These are phyloP conservation scores for Pharnaceum exiguum DNA, from an alignment of 148 eudicot genomes.

Conservation along the genomic window DNA sequence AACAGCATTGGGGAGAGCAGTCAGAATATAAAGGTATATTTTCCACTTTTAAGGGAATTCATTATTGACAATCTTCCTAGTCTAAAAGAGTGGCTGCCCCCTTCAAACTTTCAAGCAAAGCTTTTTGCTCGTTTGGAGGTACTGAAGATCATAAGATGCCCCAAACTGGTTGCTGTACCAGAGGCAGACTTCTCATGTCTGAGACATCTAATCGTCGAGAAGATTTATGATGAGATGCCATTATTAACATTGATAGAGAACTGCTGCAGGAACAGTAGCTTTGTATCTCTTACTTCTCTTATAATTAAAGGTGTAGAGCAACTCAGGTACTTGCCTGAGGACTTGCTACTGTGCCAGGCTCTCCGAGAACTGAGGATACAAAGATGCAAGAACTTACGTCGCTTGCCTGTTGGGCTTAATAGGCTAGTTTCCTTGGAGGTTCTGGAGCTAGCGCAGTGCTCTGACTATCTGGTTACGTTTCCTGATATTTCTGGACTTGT, in stretches of 20 bases:
- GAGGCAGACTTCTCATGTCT: too few species aligned
- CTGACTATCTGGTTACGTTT: rapidly evolving
- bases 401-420: background rate
- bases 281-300: too few species aligned
- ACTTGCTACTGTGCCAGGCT: background rate
- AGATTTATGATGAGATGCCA: too few species aligned
- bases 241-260: too few species aligned
- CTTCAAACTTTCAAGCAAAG: background rate
- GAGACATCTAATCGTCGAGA: too few species aligned
- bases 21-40: too few species aligned
- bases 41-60: background rate
- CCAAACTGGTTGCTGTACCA: background rate
- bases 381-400: background rate
- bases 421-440: background rate
- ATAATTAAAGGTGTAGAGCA: too few species aligned
- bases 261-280: too few species aligned
- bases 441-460: background rate
- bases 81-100: background rate
- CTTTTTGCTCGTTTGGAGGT: background rate
- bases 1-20: too few species aligned
- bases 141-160: background rate
- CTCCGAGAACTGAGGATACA: background rate
- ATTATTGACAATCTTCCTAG: background rate
- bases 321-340: background rate
- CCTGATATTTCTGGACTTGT: background rate